A percentile compares a stretch with the other conserved stretches of the same genome.
Evolutionary conservation across 495 filamentous ascomycete species (phyloP).

Genomic region (Jackrogersella minutella): DNA sequence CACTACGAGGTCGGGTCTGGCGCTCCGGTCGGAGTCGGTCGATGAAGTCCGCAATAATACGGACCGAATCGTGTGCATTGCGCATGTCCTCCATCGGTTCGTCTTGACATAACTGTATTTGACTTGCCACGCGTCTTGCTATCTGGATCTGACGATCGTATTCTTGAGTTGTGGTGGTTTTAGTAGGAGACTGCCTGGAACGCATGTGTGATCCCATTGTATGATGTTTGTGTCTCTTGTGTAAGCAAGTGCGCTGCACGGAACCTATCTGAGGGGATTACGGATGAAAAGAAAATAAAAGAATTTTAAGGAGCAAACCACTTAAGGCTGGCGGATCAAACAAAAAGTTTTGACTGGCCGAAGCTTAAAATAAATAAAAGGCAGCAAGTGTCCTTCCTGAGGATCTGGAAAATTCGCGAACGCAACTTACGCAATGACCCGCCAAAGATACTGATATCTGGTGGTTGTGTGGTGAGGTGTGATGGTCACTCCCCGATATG

Average conservation of each 20-base stretch:
- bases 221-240: background rate
- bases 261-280: background rate
- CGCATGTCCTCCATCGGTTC: constrained; percentile 39
- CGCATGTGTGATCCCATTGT: constrained; percentile 5
- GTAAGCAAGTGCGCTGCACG: constrained; percentile 8
- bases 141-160: background rate
- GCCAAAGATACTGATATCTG: constrained; percentile 2
- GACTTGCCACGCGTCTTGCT: background rate
- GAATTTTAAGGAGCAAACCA: background rate
- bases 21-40: constrained; percentile 51
- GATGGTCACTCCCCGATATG: constrained; percentile 2
- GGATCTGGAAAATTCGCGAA: constrained; percentile 7
- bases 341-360: background rate
- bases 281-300: background rate
- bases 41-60: constrained; percentile 53
- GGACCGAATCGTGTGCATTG: constrained; percentile 32
- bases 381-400: constrained; percentile 18
- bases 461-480: constrained; percentile 4
- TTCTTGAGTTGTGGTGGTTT: background rate
- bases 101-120: constrained; percentile 4
- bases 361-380: constrained; percentile 14
- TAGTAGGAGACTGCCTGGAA: background rate
- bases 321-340: background rate
- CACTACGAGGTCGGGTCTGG: background rate
- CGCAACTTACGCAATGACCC: constrained; percentile 26